phyloP scores from a whole-genome alignment of 129 eudicot genomes.

The Artemisia tridentata region DNA sequence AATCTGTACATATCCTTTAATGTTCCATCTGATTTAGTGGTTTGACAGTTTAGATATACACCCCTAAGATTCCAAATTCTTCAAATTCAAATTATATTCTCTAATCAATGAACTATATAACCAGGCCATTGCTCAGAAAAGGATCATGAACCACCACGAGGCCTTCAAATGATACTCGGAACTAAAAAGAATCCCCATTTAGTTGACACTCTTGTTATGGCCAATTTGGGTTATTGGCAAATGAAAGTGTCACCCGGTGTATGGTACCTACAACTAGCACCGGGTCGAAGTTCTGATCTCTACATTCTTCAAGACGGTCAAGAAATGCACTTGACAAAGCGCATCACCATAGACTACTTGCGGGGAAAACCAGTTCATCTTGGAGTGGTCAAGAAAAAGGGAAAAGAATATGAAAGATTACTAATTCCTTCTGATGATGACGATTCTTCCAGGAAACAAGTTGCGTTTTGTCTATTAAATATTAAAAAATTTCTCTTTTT shows the following conservation, averaged over 20 bases:
- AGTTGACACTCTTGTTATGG: slow-evolving; percentile 97
- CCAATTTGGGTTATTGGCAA: slow-evolving; percentile 99
- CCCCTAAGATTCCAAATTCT: too few species aligned
- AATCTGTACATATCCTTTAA: too few species aligned
- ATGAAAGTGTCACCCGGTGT: slow-evolving; percentile 96
- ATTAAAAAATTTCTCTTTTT: neutral
- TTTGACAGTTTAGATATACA: neutral
- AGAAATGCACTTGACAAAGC: slow-evolving; percentile 50
- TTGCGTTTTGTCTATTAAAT: slow-evolving; percentile 31
- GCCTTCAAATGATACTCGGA: slow-evolving; percentile 94
- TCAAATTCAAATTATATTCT: neutral
- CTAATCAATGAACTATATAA: slow-evolving; percentile 25
- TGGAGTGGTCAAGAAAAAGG: slow-evolving; percentile 84
- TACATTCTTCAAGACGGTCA: slow-evolving; percentile 65
- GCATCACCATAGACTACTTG: slow-evolving; percentile 68
- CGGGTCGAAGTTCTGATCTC: slow-evolving; percentile 97
- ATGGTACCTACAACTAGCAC: slow-evolving; percentile 93
- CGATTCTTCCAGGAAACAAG: slow-evolving; percentile 39
- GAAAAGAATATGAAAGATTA: slow-evolving; percentile 80
- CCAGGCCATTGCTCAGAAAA: slow-evolving; percentile 97
- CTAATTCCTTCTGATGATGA: slow-evolving; percentile 69
- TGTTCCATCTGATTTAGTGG: neutral
- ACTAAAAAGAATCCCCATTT: slow-evolving; percentile 77
- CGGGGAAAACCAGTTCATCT: slow-evolving; percentile 83
- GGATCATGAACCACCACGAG: slow-evolving; percentile 92